phyloP scores from a whole-genome alignment of 2,329 filamentous ascomycete genomes.

The Xylariomycetidae sp. region DNA sequence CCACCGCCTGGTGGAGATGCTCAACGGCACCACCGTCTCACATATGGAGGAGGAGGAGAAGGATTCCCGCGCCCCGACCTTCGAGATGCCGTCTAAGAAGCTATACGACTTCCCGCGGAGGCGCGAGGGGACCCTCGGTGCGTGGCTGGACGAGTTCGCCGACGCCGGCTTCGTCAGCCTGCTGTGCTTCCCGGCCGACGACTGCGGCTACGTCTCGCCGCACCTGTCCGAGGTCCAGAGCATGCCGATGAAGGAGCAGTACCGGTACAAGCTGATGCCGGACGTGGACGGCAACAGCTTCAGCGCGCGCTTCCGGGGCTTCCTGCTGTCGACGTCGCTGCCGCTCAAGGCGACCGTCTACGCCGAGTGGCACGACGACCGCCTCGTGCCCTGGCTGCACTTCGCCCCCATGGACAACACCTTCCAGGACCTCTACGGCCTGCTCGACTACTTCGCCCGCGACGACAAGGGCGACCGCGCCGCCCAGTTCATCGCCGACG shows the following conservation, averaged over 20 bases:
- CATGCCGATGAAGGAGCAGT: conserved; percentile 31
- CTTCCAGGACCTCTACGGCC: conserved; percentile 52
- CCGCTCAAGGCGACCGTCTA: conserved; percentile 60
- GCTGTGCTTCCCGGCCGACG: conserved; percentile 22
- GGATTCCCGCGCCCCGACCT: conserved; percentile 38
- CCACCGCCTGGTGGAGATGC: conserved; percentile 66
- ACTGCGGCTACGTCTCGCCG: conserved; percentile 21
- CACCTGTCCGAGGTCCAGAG: conserved; percentile 14
- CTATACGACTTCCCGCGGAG: conserved; percentile 39
- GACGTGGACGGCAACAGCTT: conserved; percentile 58
- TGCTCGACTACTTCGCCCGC: conserved; percentile 53
- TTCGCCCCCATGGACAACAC: conserved; percentile 59
- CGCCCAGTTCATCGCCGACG: conserved; percentile 45
- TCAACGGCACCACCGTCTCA: conserved; percentile 58
- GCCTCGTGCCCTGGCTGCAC: conserved; percentile 57
- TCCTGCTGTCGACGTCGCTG: conserved; percentile 51
- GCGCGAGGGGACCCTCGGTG: conserved; percentile 20
- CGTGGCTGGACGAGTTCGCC: conserved; percentile 20
- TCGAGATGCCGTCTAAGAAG: conserved; percentile 38
- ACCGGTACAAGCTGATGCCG: conserved; percentile 48
- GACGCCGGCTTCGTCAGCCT: conserved; percentile 25
- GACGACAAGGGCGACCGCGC: conserved; percentile 34
- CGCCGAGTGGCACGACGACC: conserved; percentile 59
- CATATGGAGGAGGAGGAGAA: conserved; percentile 38
- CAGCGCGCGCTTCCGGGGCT: conserved; percentile 44